Conservation (phyloP, 2,329 filamentous ascomycete species). For the Exophiala sideris region DNA sequence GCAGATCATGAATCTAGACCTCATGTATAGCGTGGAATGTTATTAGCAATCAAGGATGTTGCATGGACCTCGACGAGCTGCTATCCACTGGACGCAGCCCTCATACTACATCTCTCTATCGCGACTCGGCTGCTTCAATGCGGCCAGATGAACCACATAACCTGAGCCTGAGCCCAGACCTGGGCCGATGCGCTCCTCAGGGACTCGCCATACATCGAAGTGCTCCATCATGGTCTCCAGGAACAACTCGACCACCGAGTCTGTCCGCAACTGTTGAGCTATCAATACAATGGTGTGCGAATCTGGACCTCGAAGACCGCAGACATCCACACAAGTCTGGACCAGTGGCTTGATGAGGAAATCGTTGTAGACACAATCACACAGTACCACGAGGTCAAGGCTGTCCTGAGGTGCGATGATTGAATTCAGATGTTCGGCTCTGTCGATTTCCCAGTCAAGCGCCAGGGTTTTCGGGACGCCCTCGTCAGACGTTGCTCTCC, state of each 20-base stretch:
- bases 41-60: too few species aligned
- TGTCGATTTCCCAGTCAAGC: constrained; percentile 78
- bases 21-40: too few species aligned
- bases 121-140: constrained; percentile 46
- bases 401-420: constrained; percentile 36
- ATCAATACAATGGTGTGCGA: constrained; percentile 67
- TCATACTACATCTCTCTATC: background rate
- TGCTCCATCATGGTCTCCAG: constrained; percentile 61
- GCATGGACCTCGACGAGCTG: too few species aligned
- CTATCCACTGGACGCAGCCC: too few species aligned
- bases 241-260: constrained; percentile 83
- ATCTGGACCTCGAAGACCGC: constrained; percentile 51
- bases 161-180: constrained; percentile 64
- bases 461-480: constrained; percentile 35
- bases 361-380: constrained; percentile 95
- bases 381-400: constrained; percentile 73
- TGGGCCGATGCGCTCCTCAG: constrained; percentile 58
- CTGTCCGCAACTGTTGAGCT: constrained; percentile 82
- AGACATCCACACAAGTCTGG: constrained; percentile 74
- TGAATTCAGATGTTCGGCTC: constrained; percentile 33
- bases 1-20: too few species aligned
- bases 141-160: constrained; percentile 77
- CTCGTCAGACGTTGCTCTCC: constrained; percentile 5
- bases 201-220: constrained; percentile 76
- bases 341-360: constrained; percentile 76